These are phyloP conservation scores for Quercus rubra DNA, from an alignment of 306 rosid species.

Conservation along the genomic window DNA sequence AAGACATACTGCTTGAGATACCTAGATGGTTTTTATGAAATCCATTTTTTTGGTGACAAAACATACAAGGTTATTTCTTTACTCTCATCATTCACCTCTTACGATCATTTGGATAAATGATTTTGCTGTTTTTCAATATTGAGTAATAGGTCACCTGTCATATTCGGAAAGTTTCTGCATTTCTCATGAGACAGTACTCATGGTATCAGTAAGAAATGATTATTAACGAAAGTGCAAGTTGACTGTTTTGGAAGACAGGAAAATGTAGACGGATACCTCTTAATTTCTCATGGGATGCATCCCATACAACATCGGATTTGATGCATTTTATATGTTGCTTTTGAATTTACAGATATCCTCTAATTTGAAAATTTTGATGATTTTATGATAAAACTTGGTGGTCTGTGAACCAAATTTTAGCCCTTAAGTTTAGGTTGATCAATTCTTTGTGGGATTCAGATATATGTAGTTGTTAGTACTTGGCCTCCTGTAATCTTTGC, in stretches of 20 bases:
- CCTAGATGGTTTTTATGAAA: constrained; percentile 73
- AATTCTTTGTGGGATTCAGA: neutral
- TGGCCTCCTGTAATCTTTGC: neutral
- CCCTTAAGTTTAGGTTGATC: neutral
- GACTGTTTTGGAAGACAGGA: neutral
- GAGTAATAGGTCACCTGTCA: neutral
- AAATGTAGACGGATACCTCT: neutral
- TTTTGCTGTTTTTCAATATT: neutral
- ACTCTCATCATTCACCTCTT: neutral
- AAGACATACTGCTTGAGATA: constrained; percentile 89
- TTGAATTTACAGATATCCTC: neutral
- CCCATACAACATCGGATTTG: neutral
- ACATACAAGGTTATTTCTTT: constrained; percentile 67
- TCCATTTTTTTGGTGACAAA: constrained; percentile 95
- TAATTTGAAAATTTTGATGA: neutral
- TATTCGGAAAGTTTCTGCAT: neutral
- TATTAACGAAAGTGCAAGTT: neutral
- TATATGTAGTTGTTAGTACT: neutral
- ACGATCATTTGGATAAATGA: neutral
- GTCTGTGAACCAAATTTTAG: neutral
- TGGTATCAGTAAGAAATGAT: neutral
- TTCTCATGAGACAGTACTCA: neutral
- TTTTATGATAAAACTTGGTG: neutral
- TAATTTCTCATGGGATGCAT: neutral
- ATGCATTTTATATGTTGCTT: neutral